phyloP scores from a whole-genome alignment of 2,329 filamentous ascomycete genomes.

The Phoma herbarum region DNA sequence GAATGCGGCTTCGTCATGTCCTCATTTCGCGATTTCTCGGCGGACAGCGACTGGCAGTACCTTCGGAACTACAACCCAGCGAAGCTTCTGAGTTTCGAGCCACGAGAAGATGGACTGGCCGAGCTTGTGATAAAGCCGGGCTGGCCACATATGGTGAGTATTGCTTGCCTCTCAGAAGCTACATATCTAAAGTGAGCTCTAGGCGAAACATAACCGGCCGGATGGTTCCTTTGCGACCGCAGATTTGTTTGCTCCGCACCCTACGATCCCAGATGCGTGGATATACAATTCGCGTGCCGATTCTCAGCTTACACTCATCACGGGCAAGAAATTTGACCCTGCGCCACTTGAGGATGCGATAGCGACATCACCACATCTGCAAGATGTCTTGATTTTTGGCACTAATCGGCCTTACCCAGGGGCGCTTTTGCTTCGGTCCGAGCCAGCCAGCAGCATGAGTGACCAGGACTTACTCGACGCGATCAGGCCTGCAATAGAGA shows the following conservation, averaged over 20 bases:
- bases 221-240: constrained; percentile 70
- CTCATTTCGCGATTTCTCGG: constrained; percentile 64
- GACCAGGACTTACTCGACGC: constrained; percentile 54
- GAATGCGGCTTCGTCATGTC: constrained; percentile 73
- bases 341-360: constrained; percentile 67
- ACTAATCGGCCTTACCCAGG: constrained; percentile 66
- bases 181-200: background rate
- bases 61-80: constrained; percentile 56
- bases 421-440: constrained; percentile 61
- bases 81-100: constrained; percentile 60
- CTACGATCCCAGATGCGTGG: constrained; percentile 64
- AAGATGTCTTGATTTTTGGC: constrained; percentile 69
- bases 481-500: constrained; percentile 57
- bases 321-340: constrained; percentile 75
- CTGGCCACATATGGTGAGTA: constrained; percentile 64
- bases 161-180: background rate
- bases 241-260: constrained; percentile 68
- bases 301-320: constrained; percentile 68
- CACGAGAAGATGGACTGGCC: constrained; percentile 51
- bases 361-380: constrained; percentile 55
- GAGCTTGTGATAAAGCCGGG: constrained; percentile 64
- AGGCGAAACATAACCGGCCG: constrained; percentile 64
- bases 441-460: constrained; percentile 31
- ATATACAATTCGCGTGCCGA: constrained; percentile 69
- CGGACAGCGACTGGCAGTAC: constrained; percentile 69